Evolutionary conservation across 441 rosid genomes (phyloP), one percentile per base, ranked within the genome.

Genomic region (Codiaeum variegatum): DNA sequence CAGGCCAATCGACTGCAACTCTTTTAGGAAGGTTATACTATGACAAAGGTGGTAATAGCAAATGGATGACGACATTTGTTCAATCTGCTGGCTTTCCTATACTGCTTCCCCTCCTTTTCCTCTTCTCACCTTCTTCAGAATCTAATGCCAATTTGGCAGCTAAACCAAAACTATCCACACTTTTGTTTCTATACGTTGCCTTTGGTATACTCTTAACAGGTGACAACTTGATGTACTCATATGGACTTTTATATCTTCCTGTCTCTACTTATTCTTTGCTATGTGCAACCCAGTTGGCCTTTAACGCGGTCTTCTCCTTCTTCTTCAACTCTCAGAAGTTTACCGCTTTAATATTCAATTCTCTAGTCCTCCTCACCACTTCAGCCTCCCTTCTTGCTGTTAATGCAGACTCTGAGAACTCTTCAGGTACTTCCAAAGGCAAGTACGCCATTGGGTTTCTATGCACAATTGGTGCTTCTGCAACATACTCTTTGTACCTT

Each of bases 41-140:
- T 52, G 88, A 87, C 77, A 80, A 77, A 63, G 91, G 91, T 28
- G 94, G 94, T 4, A 81, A 82, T 24, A 85, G 94, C 78, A 87
- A 84, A 78, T 89, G 94, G 94, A 83, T 87, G 83, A 85, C 88
- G 42, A 86, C 90, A 4, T 75, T 86, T 23, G 91, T 87, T 74
- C 93, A 89, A 73, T 80, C 88, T 26, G 83, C 85, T 2, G 90
- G 88, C 63, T 89, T 89, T 79, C 91, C 90, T 26, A 58, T 86
- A 26, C 82, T 86, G 16, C 62, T 83, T 46, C 90, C 87, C 9
- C 74, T 81, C 51, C 65, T 83, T 29, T 71, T 80, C 56, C 75
- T 73, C 78, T 82, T 84, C 78, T 24, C 75, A 5, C 54, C 71
- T 29, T 64, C 77, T 19, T 28, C 68, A 34, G 61, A 77, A 19